Conservation (phyloP, 345 rosid species). For the Moringa oleifera region DNA sequence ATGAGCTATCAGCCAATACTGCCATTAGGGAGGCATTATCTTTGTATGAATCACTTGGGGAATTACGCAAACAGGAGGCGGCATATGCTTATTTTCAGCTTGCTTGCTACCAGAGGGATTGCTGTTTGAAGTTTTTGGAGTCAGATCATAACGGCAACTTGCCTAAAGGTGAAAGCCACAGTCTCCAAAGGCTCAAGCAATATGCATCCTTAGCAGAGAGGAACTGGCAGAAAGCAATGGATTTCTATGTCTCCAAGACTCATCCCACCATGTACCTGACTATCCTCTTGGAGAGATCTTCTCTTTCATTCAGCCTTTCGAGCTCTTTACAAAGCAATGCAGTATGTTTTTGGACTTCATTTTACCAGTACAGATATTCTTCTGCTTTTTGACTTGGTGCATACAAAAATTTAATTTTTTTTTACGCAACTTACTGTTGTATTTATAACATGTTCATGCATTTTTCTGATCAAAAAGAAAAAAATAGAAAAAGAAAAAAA, state of each 20-base stretch:
- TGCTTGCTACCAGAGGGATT: conserved; percentile 79
- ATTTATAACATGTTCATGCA: too few relatives aligned
- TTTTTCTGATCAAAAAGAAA: too few relatives aligned
- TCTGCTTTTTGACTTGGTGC: too few relatives aligned
- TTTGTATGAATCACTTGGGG: conserved; percentile 74
- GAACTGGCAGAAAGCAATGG: conserved; percentile 77
- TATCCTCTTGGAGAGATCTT: conserved; percentile 65
- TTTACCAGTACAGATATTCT: too few relatives aligned
- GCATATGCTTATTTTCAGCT: conserved; percentile 84
- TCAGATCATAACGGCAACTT: conserved; percentile 31
- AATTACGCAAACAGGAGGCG: conserved; percentile 76
- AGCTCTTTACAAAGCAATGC: conserved; percentile 40
- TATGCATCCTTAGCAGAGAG: conserved; percentile 83
- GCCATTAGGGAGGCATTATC: conserved; percentile 87
- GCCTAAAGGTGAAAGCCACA: conserved; percentile 42
- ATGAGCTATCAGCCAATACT: conserved; percentile 77
- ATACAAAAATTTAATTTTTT: too few relatives aligned
- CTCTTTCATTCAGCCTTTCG: conserved; percentile 54
- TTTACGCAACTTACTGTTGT: too few relatives aligned
- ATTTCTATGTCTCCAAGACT: conserved; percentile 62
- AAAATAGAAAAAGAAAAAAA: too few relatives aligned
- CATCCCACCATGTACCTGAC: conserved; percentile 79
- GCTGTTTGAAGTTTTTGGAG: conserved; percentile 61
- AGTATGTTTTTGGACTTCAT: conserved; percentile 60
- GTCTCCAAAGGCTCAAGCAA: conserved; percentile 65